Conservation (phyloP, 495 filamentous ascomycete species). For the Aspergillus sclerotioniger region DNA sequence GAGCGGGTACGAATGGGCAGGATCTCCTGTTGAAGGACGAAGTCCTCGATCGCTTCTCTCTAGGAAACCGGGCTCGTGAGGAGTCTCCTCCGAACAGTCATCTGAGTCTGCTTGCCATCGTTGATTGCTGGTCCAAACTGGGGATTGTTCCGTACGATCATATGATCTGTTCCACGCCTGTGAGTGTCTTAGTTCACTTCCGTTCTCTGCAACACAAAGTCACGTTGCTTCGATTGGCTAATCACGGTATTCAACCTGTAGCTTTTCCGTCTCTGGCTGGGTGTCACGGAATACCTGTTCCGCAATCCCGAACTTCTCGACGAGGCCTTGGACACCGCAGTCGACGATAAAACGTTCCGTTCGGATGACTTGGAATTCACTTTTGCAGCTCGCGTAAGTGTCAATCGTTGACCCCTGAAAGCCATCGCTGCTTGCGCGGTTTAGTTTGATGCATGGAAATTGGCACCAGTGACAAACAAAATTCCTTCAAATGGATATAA, state of each 20-base stretch:
- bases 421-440: not conserved
- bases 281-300: conserved; percentile 96
- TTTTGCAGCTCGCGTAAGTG: conserved; percentile 77
- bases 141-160: conserved; percentile 96
- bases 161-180: conserved; percentile 97
- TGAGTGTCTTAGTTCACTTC: conserved; percentile 32
- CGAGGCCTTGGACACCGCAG: conserved; percentile 79
- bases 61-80: conserved; percentile 61
- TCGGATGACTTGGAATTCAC: conserved; percentile 95
- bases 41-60: conserved; percentile 81
- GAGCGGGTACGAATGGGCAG: conserved; percentile 50
- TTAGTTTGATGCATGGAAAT: not conserved
- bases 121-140: conserved; percentile 94
- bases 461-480: not conserved
- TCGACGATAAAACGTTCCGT: conserved; percentile 84
- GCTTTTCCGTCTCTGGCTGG: conserved; percentile 96
- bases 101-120: conserved; percentile 91
- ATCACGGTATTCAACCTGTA: conserved; percentile 25
- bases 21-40: conserved; percentile 76
- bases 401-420: not conserved
- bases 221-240: conserved; percentile 7
- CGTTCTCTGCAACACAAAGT: not conserved
- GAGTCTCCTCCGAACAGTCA: conserved; percentile 83
- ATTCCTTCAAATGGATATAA: not conserved
- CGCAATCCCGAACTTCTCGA: conserved; percentile 78